These are phyloP conservation scores for Neonectria magnoliae DNA, from an alignment of 2,329 filamentous ascomycete species.

Conservation along the genomic window DNA sequence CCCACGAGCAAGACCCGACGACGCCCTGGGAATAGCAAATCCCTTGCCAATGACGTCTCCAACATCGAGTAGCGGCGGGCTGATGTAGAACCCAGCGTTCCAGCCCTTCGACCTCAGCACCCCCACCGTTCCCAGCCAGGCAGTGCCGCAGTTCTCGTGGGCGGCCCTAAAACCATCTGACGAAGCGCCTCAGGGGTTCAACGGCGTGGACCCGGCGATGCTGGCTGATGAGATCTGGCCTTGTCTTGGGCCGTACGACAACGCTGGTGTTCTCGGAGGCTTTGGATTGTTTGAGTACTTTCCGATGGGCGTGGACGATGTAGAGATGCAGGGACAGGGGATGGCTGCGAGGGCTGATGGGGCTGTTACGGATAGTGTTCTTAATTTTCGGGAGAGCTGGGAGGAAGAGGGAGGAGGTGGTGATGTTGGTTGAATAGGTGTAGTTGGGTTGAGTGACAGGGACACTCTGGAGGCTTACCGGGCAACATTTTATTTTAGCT, in stretches of 20 bases:
- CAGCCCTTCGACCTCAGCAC: not conserved
- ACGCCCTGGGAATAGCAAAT: not conserved
- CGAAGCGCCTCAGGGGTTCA: not conserved
- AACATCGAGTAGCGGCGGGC: not conserved
- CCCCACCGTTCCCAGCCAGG: not conserved
- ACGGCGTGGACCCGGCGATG: conserved; percentile 8
- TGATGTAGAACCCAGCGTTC: not conserved
- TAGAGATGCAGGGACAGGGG: conserved; percentile 7
- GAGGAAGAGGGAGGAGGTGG: conserved; percentile 1
- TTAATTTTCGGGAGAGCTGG: conserved; percentile 27
- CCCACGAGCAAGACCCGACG: not conserved
- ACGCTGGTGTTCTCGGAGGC: conserved; percentile 6
- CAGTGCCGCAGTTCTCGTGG: conserved; percentile 1
- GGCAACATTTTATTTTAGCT: not conserved
- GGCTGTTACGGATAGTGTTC: conserved; percentile 26
- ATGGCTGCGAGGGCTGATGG: conserved; percentile 10
- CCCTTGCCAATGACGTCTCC: not conserved
- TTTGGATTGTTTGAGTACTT: conserved; percentile 16
- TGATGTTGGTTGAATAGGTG: not conserved
- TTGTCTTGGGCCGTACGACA: conserved; percentile 8
- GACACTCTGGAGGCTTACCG: not conserved
- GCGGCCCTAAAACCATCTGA: not conserved
- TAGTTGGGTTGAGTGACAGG: not conserved
- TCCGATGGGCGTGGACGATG: conserved; percentile 11
- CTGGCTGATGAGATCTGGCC: conserved; percentile 15